Evolutionary conservation across 2,329 filamentous ascomycete species (phyloP), one percentile per base, ranked within the genome.

Genomic region (Sphaerulina populicola): DNA sequence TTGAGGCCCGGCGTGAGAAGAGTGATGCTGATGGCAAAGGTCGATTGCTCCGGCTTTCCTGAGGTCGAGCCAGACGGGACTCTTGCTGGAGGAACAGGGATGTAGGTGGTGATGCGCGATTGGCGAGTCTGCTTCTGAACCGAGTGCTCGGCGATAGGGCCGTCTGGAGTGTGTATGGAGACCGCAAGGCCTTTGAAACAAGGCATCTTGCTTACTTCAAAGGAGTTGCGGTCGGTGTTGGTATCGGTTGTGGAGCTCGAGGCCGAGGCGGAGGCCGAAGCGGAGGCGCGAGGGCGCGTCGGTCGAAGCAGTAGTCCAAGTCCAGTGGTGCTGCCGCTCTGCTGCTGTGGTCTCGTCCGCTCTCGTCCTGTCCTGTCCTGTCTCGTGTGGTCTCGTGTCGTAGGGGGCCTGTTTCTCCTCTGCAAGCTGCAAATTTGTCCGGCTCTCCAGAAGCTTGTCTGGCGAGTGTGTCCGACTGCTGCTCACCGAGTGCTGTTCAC

Each of bases 121-220:
- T 88, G 79, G 63, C 88, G 85, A 52, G 88, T 89, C 71, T 96
- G 88, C 68, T 89, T 93, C 74, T 97, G 91, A 62, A 97, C 86
- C 64, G 90, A 91, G 74, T 94, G 85, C 73, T 98, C 93, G 56
- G 89, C 78, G 60, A 98, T 81, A 60, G 93, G 90, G 40, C 81
- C 81, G 61, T 80, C 77, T 61, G 88, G 79, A 40, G 81, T 82
- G 74, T 98, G 93, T 70, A 97, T 94, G 79, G 88, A 94, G 69
- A 97, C 91, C 64, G 93, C 91, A 73, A 98, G 89, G 72, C 93
- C 93, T 77, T 97, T 94, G 77, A 97, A 98, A 81, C 90, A 97
- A 75, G 93, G 93, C 93, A 86, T 86, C 61, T 59, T 67, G 61
- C 60, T 62, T 35, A 8, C 31, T 35, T 35, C 31, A 35, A 35